These are phyloP conservation scores for Allodekkera sacchari DNA, from an alignment of 805 yeast genomes.

Conservation along the genomic window DNA sequence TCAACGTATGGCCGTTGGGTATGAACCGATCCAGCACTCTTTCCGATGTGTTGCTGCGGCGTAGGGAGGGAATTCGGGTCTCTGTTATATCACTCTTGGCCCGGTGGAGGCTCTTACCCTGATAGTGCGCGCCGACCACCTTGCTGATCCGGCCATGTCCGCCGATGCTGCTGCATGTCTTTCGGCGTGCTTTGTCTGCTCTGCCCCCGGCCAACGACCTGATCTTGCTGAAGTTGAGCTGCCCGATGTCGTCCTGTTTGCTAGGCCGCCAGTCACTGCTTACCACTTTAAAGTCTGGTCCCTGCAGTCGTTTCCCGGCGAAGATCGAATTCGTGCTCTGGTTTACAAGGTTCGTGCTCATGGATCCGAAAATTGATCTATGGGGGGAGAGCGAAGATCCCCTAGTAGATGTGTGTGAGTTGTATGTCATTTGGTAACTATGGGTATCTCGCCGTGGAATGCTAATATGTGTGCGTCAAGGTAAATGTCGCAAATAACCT, in stretches of 20 bases:
- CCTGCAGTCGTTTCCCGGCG: conserved; percentile 22
- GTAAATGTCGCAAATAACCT: too few relatives aligned
- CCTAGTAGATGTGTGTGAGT: too few relatives aligned
- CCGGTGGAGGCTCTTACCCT: conserved; percentile 3
- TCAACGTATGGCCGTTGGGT: conserved; percentile 45
- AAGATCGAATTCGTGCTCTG: conserved; percentile 21
- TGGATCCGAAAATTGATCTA: conserved; percentile 24
- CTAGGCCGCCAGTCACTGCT: conserved; percentile 24
- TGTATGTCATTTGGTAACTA: too few relatives aligned
- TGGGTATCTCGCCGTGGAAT: too few relatives aligned
- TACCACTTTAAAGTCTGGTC: conserved; percentile 28
- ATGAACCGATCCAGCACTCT: conserved; percentile 49
- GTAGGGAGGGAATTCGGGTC: conserved; percentile 6
- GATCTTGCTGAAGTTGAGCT: conserved; percentile 5
- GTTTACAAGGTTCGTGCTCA: conserved; percentile 22
- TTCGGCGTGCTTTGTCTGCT: too few relatives aligned
- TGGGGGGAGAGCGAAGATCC: too few relatives aligned
- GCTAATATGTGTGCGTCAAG: too few relatives aligned
- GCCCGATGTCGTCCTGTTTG: conserved; percentile 5
- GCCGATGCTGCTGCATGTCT: too few relatives aligned
- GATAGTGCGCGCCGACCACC: conserved; percentile 4
- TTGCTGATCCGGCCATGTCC: conserved; percentile 3
- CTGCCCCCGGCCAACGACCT: conserved; percentile 4
- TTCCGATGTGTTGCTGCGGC: conserved; percentile 28
- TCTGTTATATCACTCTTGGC: conserved; percentile 2